These are phyloP conservation scores for Blastomyces gilchristii DNA, from an alignment of 2,329 filamentous ascomycete genomes.

Conservation along the genomic window DNA sequence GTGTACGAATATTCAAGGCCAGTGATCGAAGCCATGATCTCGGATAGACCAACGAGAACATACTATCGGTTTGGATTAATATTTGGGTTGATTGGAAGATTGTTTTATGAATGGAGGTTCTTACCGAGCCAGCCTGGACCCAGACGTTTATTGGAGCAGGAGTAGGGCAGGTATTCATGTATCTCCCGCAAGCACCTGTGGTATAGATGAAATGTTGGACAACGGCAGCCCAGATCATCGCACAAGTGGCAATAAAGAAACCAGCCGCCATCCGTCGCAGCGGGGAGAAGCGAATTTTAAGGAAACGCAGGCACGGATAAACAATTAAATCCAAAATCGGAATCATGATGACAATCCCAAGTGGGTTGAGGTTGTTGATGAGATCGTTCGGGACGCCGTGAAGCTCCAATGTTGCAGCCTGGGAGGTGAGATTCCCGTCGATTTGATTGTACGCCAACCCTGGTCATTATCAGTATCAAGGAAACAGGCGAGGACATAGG, in stretches of 20 bases:
- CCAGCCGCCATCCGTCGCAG: constrained; percentile 47
- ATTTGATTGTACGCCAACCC: constrained; percentile 42
- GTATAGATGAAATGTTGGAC: constrained; percentile 52
- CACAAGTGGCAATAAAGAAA: constrained; percentile 43
- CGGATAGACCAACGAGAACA: constrained; percentile 21
- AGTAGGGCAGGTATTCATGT: constrained; percentile 42
- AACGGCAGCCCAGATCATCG: constrained; percentile 48
- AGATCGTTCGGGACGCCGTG: constrained; percentile 50
- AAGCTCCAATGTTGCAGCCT: constrained; percentile 49
- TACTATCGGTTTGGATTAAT: constrained; percentile 10
- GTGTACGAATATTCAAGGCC: constrained; percentile 61
- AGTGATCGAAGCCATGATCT: constrained; percentile 34
- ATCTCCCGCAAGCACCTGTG: constrained; percentile 48
- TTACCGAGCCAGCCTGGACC: constrained; percentile 10
- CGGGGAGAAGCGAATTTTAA: constrained; percentile 46
- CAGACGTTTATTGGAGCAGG: constrained; percentile 20
- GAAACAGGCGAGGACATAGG: constrained; percentile 38
- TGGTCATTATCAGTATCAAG: constrained; percentile 11
- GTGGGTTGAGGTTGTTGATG: constrained; percentile 49
- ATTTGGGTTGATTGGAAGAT: background rate
- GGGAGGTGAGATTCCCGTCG: constrained; percentile 23
- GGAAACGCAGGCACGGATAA: constrained; percentile 48
- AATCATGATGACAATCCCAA: constrained; percentile 50
- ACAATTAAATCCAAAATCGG: constrained; percentile 40
- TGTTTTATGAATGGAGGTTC: background rate